These are phyloP conservation scores for Saccharomycopsis fermentans DNA, from an alignment of 805 yeast species.

Conservation along the genomic window DNA sequence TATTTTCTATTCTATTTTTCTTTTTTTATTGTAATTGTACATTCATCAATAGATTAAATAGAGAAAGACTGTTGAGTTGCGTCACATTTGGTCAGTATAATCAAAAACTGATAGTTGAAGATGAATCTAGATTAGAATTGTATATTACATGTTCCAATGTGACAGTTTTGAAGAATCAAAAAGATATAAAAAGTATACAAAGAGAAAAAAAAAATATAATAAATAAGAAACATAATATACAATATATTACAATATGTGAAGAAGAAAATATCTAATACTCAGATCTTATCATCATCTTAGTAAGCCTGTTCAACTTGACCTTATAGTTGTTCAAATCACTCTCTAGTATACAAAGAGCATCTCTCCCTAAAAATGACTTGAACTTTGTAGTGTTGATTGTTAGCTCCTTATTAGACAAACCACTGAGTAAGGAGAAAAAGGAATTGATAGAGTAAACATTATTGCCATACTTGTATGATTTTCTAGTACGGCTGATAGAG, in stretches of 20 bases:
- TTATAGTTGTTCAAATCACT: constrained; percentile 11
- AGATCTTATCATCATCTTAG: constrained; percentile 11
- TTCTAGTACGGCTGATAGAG: not conserved
- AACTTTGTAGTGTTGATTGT: not conserved
- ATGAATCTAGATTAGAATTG: no score
- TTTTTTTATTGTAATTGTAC: not conserved
- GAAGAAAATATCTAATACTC: not conserved
- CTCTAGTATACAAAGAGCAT: constrained; percentile 3
- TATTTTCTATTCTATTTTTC: not conserved
- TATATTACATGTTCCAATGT: no score
- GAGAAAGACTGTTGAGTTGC: no score
- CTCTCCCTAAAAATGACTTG: constrained; percentile 2
- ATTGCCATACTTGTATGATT: not conserved
- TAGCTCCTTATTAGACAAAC: constrained; percentile 9
- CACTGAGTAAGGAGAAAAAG: constrained; percentile 13
- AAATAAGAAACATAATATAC: no score
- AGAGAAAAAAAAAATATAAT: no score
- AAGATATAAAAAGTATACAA: no score
- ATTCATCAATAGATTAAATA: no score
- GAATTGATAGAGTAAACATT: constrained; percentile 4
- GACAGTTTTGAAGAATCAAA: no score
- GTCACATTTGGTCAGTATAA: no score
- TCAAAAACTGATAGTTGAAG: no score
- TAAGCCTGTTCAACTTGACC: constrained; percentile 6
- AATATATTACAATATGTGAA: not conserved